These are phyloP conservation scores for Colletotrichum gloeosporioides DNA, from an alignment of 2,329 filamentous ascomycete genomes.

Conservation along the genomic window DNA sequence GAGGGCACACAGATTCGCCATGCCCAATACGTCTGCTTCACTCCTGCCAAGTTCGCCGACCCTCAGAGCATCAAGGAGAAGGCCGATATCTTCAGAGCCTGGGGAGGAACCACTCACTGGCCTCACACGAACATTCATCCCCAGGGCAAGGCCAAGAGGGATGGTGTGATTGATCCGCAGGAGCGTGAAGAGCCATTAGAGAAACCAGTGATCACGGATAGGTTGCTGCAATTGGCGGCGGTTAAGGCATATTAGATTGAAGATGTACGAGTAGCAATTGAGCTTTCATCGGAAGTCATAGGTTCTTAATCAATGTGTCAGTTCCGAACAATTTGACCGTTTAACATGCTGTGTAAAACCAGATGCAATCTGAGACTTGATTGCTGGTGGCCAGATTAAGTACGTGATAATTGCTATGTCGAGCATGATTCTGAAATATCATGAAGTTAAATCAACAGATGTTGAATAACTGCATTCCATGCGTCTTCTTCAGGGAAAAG, in stretches of 20 bases:
- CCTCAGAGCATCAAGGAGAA: slow-evolving; percentile 26
- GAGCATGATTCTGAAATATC: too few species aligned
- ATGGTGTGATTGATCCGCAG: slow-evolving; percentile 30
- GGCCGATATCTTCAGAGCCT: slow-evolving; percentile 27
- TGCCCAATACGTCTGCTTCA: slow-evolving; percentile 41
- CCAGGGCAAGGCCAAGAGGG: slow-evolving; percentile 10
- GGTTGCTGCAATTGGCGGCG: slow-evolving; percentile 32
- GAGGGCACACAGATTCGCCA: slow-evolving; percentile 38
- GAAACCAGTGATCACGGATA: slow-evolving; percentile 28
- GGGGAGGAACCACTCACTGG: slow-evolving; percentile 33
- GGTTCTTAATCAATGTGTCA: too few species aligned
- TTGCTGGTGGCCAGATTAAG: background rate
- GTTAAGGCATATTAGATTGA: slow-evolving; percentile 16
- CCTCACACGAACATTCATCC: slow-evolving; percentile 42
- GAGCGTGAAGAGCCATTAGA: slow-evolving; percentile 34
- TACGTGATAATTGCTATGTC: too few species aligned
- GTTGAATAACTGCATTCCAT: background rate
- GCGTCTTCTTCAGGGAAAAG: background rate
- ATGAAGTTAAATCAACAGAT: background rate
- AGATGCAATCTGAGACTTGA: background rate
- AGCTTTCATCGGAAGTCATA: background rate
- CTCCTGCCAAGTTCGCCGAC: slow-evolving; percentile 37
- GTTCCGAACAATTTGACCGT: background rate
- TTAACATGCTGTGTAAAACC: background rate
- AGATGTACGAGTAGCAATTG: background rate